These are phyloP conservation scores for Claviceps sorghi DNA, from an alignment of 2,329 filamentous ascomycete genomes.

Conservation along the genomic window DNA sequence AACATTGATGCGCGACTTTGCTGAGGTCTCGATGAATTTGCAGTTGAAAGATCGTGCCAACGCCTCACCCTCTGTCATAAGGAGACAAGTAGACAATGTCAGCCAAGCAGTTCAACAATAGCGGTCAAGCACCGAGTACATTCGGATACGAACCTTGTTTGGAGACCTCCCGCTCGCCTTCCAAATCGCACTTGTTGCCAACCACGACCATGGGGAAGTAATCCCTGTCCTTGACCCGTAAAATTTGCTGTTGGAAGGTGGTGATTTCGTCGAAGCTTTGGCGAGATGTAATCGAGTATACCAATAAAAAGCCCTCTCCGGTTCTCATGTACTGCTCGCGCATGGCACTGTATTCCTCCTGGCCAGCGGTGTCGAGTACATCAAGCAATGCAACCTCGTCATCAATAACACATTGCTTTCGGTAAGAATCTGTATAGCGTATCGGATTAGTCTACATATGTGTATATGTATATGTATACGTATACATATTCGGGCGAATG, in stretches of 20 bases:
- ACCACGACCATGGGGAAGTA: conserved; percentile 99
- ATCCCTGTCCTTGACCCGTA: conserved; percentile 98
- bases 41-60: conserved; percentile 80
- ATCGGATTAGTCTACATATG: not conserved
- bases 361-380: conserved; percentile 92
- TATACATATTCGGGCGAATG: too few relatives aligned
- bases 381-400: conserved; percentile 96
- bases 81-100: conserved; percentile 2
- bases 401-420: conserved; percentile 98
- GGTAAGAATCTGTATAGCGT: conserved; percentile 72
- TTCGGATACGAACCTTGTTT: conserved; percentile 56
- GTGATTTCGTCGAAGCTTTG: conserved; percentile 98
- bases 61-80: conserved; percentile 63
- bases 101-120: not conserved
- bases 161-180: conserved; percentile 78
- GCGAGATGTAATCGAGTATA: conserved; percentile 95
- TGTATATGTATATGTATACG: too few relatives aligned
- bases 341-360: conserved; percentile 99
- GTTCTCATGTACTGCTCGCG: conserved; percentile 99
- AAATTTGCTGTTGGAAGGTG: conserved; percentile 96
- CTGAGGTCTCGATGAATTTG: conserved; percentile 98
- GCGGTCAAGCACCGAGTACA: not conserved
- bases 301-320: conserved; percentile 90
- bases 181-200: conserved; percentile 98
- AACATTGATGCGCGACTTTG: conserved; percentile 95